Evolutionary conservation across 2,329 filamentous ascomycete genomes (phyloP).

Genomic region (Taxawa tesnikishii): DNA sequence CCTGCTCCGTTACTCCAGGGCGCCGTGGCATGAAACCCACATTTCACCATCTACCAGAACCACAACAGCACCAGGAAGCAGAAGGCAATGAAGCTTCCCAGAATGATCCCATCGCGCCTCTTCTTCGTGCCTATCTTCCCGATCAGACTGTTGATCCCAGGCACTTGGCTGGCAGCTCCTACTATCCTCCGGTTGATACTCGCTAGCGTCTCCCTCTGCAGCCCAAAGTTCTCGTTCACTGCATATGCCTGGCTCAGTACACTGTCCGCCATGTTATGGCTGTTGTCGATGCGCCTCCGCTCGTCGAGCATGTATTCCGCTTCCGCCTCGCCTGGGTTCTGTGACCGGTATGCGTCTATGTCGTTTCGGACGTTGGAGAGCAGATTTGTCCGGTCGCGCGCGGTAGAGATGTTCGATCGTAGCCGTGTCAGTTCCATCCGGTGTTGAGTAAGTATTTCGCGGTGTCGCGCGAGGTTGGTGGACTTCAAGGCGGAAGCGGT

Average conservation of each 20-base stretch:
- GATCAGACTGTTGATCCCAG: constrained; percentile 85
- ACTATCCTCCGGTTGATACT: constrained; percentile 88
- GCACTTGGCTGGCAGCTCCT: constrained; percentile 77
- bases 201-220: constrained; percentile 77
- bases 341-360: constrained; percentile 73
- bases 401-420: constrained; percentile 58
- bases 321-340: constrained; percentile 69
- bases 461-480: constrained; percentile 84
- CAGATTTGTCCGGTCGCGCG: constrained; percentile 79
- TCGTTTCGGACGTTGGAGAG: constrained; percentile 84
- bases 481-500: constrained; percentile 92
- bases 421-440: constrained; percentile 69
- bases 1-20: not conserved
- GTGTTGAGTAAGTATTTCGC: constrained; percentile 81
- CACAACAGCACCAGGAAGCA: constrained; percentile 82
- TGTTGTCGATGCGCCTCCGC: constrained; percentile 72
- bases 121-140: constrained; percentile 88
- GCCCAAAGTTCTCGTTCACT: constrained; percentile 78
- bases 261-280: constrained; percentile 76
- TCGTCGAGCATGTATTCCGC: constrained; percentile 97
- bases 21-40: constrained; percentile 3
- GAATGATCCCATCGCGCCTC: constrained; percentile 85
- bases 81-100: constrained; percentile 81
- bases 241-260: constrained; percentile 94
- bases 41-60: constrained; percentile 53